Conservation (phyloP, 192 early-diverging fungal genomes). For the Ambispora gerdemannii region DNA sequence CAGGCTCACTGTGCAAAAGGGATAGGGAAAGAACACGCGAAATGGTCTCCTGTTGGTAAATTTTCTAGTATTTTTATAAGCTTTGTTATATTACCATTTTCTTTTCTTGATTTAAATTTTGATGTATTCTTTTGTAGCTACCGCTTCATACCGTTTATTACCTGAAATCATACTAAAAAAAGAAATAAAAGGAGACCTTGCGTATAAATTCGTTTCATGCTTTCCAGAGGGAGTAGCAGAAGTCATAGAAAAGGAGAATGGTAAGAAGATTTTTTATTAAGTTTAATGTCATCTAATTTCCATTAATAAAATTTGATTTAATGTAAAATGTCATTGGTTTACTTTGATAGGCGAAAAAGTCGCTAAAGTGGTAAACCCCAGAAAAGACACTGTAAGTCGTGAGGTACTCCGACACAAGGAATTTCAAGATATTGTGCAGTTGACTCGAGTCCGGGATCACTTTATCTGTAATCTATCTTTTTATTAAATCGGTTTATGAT, state of each 20-base stretch:
- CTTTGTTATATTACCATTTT: neutral
- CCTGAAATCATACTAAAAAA: slow-evolving; percentile 85
- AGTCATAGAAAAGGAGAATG: slow-evolving; percentile 62
- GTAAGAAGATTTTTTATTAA: slow-evolving; percentile 30
- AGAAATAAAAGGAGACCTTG: slow-evolving; percentile 80
- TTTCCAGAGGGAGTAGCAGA: slow-evolving; percentile 87
- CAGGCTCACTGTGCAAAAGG: slow-evolving; percentile 91
- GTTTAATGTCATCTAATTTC: too few species aligned
- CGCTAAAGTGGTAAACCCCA: slow-evolving; percentile 82
- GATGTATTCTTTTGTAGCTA: slow-evolving; percentile 62
- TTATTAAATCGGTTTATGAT: neutral
- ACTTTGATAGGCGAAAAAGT: slow-evolving; percentile 43
- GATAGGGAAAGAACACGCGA: slow-evolving; percentile 93
- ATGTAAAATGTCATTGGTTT: neutral
- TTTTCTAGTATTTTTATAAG: slow-evolving; percentile 32
- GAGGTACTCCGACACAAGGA: slow-evolving; percentile 91
- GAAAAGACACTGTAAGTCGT: slow-evolving; percentile 93
- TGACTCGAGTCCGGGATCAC: slow-evolving; percentile 91
- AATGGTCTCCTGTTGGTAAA: slow-evolving; percentile 88
- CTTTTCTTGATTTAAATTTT: too few species aligned
- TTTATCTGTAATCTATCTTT: slow-evolving; percentile 81
- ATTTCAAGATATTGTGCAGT: slow-evolving; percentile 84
- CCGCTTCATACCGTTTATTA: slow-evolving; percentile 90
- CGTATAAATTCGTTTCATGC: slow-evolving; percentile 78
- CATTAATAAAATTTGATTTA: neutral